Evolutionary conservation across 1,284 basidiomycete genomes (phyloP).

Genomic region (Pseudozyma hubeiensis): DNA sequence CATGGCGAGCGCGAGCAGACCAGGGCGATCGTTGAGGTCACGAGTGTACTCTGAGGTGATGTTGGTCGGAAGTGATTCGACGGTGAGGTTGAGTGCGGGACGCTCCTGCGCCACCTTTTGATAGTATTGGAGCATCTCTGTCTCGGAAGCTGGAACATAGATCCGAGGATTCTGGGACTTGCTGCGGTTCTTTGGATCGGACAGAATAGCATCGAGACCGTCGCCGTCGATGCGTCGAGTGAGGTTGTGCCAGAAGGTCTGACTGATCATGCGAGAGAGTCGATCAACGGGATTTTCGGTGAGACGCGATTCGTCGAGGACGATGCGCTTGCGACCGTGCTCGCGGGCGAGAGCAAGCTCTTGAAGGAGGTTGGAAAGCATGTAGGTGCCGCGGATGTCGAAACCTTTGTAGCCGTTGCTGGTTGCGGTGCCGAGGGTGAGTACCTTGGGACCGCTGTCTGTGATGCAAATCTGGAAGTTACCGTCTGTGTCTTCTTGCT

Average conservation of each 20-base stretch:
- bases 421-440: slow-evolving; percentile 93
- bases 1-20: slow-evolving; percentile 95
- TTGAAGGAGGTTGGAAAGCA: slow-evolving; percentile 98
- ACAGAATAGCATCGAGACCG: slow-evolving; percentile 93
- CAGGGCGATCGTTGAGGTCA: slow-evolving; percentile 91
- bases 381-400: slow-evolving; percentile 83
- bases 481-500: slow-evolving; percentile 97
- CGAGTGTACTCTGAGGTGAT: slow-evolving; percentile 91
- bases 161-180: slow-evolving; percentile 76
- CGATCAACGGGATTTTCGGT: slow-evolving; percentile 98
- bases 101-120: slow-evolving; percentile 70
- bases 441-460: slow-evolving; percentile 95
- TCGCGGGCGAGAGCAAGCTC: slow-evolving; percentile 97
- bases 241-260: slow-evolving; percentile 97
- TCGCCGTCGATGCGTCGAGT: slow-evolving; percentile 97
- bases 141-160: slow-evolving; percentile 91
- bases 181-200: slow-evolving; percentile 85
- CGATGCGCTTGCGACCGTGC: slow-evolving; percentile 92
- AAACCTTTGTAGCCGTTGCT: slow-evolving; percentile 87
- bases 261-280: slow-evolving; percentile 95
- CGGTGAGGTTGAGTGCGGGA: slow-evolving; percentile 85
- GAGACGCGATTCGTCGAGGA: slow-evolving; percentile 94
- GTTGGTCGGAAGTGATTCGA: slow-evolving; percentile 87
- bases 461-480: slow-evolving; percentile 96
- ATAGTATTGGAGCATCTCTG: slow-evolving; percentile 94